Evolutionary conservation across 345 rosid genomes (phyloP), one percentile per base, ranked within the genome.

Genomic region (Salix viminalis): DNA sequence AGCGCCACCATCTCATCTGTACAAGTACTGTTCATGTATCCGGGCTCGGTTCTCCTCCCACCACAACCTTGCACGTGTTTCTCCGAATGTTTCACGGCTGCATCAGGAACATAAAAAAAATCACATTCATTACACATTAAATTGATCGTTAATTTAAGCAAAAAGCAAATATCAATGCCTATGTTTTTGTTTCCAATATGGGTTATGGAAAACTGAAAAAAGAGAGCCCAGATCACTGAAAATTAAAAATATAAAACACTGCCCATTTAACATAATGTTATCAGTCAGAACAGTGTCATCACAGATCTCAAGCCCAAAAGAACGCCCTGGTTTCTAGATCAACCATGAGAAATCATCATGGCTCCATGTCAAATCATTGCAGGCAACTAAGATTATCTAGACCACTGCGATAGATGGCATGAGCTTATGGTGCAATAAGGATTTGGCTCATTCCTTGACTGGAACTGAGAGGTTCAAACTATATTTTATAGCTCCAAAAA

Each of bases 31-130:
- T 81, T 93, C 88, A 68, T 91, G 96, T 84, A 95, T 93, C 88
- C 99, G 89, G 13, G 87, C 92, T 79, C 96, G 90, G 83, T 96
- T 96, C 82, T 92, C 89, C 54, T 93, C 98, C 99, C 99, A 96
- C 99, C 99, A 96, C 76, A 89, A 42, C 85, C 94, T 91, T 14
- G 99, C 98, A 64, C 90, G 88, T 84, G 83, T 89, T 76, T 96
- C 99, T 32, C 93, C 97, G 65, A 96, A 96, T 77, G 15, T 88
- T 46, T 96, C 97, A 65, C 99, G 99, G 88, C 99, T 95, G 91
- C 91, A 85, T 70, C 76, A 69, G 74, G 69, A 42, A 76, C 0
- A 60, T 7, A 8, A 65, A 60, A 69, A 62, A 37, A 39, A 9
- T 34, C 52, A 68, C 14, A 21, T 46, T 62, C 54, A 39, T 9